phyloP scores from a whole-genome alignment of 1,139 yeast genomes.

The Petasospora fabianii region DNA sequence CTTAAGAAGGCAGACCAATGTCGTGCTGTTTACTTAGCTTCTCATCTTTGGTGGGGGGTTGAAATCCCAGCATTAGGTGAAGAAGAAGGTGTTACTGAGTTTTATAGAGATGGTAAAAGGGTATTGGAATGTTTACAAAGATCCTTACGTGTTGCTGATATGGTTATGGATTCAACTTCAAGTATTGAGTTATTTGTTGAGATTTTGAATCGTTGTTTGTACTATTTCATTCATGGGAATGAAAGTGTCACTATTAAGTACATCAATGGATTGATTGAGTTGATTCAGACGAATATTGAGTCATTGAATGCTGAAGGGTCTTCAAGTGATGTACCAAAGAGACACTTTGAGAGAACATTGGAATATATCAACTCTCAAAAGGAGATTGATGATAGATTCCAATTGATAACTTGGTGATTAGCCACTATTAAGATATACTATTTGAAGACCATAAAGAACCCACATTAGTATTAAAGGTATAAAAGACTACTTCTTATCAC shows the following conservation, averaged over 20 bases:
- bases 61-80: constrained; percentile 50
- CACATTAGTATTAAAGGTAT: too few relatives aligned
- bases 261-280: constrained; percentile 81
- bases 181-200: constrained; percentile 84
- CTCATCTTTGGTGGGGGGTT: constrained; percentile 94
- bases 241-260: constrained; percentile 66
- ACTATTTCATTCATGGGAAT: constrained; percentile 82
- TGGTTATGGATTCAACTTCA: constrained; percentile 81
- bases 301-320: constrained; percentile 37
- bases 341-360: constrained; percentile 65
- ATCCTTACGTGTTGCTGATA: constrained; percentile 85
- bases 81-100: constrained; percentile 40
- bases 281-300: constrained; percentile 73
- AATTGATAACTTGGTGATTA: constrained; percentile 39
- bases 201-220: constrained; percentile 78
- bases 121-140: constrained; percentile 70
- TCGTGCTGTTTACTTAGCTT: constrained; percentile 80
- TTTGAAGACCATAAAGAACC: too few relatives aligned
- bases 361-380: constrained; percentile 64
- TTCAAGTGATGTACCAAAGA: constrained; percentile 36
- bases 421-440: too few relatives aligned
- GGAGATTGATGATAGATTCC: constrained; percentile 60
- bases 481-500: too few relatives aligned
- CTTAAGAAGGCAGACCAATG: constrained; percentile 94
- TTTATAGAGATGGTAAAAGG: constrained; percentile 53